Evolutionary conservation across 192 early-diverging fungal genomes (phyloP).

Genomic region (Kappamyces sp.): DNA sequence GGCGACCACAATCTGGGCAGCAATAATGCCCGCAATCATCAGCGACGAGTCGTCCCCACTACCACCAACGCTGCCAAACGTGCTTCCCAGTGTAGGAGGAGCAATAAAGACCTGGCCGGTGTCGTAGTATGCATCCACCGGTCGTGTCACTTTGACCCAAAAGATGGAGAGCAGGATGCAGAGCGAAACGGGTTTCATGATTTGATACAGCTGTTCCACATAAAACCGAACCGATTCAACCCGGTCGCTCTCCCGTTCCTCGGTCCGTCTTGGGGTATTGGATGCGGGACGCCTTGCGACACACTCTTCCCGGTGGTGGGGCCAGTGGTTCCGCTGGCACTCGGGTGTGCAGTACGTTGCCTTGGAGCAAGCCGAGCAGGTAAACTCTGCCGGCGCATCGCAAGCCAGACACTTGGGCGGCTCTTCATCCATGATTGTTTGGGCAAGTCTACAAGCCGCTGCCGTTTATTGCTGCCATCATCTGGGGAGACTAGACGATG

Average conservation of each 20-base stretch:
- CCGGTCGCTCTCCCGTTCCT: constrained; percentile 42
- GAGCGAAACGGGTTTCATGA: constrained; percentile 72
- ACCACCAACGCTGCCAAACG: constrained; percentile 17
- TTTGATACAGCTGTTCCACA: constrained; percentile 69
- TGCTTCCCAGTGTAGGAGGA: constrained; percentile 11
- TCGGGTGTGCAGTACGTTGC: constrained; percentile 49
- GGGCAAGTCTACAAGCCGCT: no score
- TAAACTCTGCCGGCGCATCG: constrained; percentile 25
- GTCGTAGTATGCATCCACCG: constrained; percentile 45
- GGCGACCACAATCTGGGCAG: constrained; percentile 71
- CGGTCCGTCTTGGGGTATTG: neutral
- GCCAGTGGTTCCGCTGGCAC: constrained; percentile 51
- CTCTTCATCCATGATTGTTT: no score
- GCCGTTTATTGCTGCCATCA: neutral
- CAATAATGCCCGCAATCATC: constrained; percentile 61
- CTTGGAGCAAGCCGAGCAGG: constrained; percentile 27
- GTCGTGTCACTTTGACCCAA: constrained; percentile 72
- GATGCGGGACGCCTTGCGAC: neutral
- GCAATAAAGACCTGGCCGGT: constrained; percentile 18
- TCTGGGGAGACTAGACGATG: neutral
- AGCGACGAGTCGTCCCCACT: constrained; percentile 26
- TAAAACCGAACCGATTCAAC: constrained; percentile 71
- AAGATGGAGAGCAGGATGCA: constrained; percentile 74
- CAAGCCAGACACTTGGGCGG: constrained; percentile 22
- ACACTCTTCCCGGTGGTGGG: constrained; percentile 14